phyloP scores from a whole-genome alignment of 352 stramenopile genomes.

The Lagenidium sp. region DNA sequence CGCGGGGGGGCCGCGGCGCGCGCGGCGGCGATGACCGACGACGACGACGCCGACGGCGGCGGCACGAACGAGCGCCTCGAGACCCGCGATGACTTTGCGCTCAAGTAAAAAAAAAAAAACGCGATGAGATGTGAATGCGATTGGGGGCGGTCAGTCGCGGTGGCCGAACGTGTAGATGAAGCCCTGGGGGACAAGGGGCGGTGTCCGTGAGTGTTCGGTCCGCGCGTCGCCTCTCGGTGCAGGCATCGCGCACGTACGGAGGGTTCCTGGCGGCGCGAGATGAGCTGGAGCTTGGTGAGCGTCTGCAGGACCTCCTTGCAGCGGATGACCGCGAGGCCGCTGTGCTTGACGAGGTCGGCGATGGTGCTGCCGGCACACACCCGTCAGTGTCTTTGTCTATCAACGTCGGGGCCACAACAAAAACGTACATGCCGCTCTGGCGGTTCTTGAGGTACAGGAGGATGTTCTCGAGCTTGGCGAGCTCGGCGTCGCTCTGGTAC shows the following conservation, averaged over 20 bases:
- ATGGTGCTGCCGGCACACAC: too few species aligned
- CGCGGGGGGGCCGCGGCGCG: too few species aligned
- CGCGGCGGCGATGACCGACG: too few species aligned
- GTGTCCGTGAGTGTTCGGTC: too few species aligned
- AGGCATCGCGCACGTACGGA: slow-evolving; percentile 43
- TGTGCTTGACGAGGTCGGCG: slow-evolving; percentile 76
- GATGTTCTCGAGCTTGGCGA: slow-evolving; percentile 83
- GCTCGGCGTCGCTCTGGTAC: slow-evolving; percentile 67
- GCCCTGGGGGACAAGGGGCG: too few species aligned
- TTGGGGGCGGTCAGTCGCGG: too few species aligned
- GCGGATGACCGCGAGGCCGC: slow-evolving; percentile 63
- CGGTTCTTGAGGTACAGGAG: slow-evolving; percentile 83
- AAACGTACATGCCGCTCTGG: slow-evolving; percentile 67
- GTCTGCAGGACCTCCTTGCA: slow-evolving; percentile 86
- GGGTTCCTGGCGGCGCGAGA: slow-evolving; percentile 66
- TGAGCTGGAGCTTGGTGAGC: slow-evolving; percentile 77
- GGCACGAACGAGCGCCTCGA: slow-evolving; percentile 63
- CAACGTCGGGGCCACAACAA: too few species aligned
- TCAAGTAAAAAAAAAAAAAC: slow-evolving; percentile 24
- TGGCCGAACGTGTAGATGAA: slow-evolving; percentile 75
- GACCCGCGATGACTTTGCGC: slow-evolving; percentile 55
- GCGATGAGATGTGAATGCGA: slow-evolving; percentile 39
- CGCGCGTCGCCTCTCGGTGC: too few species aligned
- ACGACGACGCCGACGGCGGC: slow-evolving; percentile 50
- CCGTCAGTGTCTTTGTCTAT: too few species aligned